Percentiles rank a stretch among this genome's conserved stretches.
Conservation (phyloP, 164 flowering plant genomes). For the Santalum album region DNA sequence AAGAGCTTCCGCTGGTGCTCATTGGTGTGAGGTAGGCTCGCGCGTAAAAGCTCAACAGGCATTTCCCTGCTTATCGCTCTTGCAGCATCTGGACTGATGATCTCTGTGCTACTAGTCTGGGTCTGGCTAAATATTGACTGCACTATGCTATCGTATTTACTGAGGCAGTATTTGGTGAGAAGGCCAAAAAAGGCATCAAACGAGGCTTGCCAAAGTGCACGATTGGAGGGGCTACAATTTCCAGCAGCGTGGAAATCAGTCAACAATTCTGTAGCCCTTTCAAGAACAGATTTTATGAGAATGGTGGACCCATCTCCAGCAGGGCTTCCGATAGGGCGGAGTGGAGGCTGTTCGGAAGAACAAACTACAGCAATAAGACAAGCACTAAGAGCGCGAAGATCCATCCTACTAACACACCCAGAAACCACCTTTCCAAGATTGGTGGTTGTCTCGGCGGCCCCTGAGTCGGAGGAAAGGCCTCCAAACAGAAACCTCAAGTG, state of each 20-base stretch:
- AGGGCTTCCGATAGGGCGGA: conserved; percentile 82
- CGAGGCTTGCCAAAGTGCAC: conserved; percentile 83
- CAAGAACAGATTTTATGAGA: conserved; percentile 64
- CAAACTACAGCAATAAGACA: conserved; percentile 93
- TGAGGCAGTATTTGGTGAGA: conserved; percentile 69
- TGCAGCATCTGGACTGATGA: conserved; percentile 45
- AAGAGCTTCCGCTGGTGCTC: conserved; percentile 69
- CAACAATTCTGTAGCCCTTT: conserved; percentile 72
- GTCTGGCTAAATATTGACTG: conserved; percentile 44
- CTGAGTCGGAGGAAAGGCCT: conserved; percentile 49
- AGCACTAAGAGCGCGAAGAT: conserved; percentile 74
- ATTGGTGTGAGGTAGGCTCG: conserved; percentile 83
- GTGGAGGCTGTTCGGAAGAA: conserved; percentile 89
- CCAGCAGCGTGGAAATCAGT: conserved; percentile 49
- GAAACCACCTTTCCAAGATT: conserved; percentile 52
- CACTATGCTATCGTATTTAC: conserved; percentile 68
- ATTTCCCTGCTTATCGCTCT: conserved; percentile 69
- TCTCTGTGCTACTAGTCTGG: conserved; percentile 20
- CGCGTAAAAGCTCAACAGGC: conserved; percentile 83
- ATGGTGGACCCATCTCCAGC: conserved; percentile 86
- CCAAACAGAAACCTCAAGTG: conserved; percentile 89
- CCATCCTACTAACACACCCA: conserved; percentile 56
- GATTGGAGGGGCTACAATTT: conserved; percentile 39
- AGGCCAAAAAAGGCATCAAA: conserved; percentile 83
- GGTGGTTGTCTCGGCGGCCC: conserved; percentile 45